A percentile compares a stretch with the other conserved stretches of the same genome.
phyloP scores from a whole-genome alignment of 352 stramenopile species.

The Phytopythium aichiense region DNA sequence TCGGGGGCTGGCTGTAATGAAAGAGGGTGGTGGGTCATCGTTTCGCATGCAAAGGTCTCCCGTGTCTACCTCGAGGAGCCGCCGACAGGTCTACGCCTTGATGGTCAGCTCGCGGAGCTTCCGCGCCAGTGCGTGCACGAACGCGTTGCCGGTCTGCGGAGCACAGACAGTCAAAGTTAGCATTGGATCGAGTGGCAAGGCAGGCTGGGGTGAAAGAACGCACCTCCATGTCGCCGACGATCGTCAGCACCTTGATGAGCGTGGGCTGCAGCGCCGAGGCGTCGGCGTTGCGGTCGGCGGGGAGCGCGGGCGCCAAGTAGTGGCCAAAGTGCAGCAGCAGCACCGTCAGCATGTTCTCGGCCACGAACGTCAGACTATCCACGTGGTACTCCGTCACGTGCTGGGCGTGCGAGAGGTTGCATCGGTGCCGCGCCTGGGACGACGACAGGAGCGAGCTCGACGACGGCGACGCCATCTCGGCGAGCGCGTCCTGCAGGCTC shows the following conservation, averaged over 20 bases:
- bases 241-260: conserved; percentile 64
- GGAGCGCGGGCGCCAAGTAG: conserved; percentile 39
- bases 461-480: conserved; percentile 6
- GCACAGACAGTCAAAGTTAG: conserved; percentile 6
- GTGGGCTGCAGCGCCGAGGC: conserved; percentile 36
- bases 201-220: conserved; percentile 4
- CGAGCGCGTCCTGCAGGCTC: conserved; percentile 29
- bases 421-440: conserved; percentile 2
- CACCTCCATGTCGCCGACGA: conserved; percentile 67
- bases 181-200: background rate
- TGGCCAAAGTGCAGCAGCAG: conserved; percentile 68
- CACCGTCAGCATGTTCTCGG: conserved; percentile 76
- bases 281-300: conserved; percentile 11
- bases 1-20: background rate
- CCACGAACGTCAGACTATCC: conserved; percentile 69
- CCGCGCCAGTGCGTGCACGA: conserved; percentile 66
- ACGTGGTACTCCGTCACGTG: conserved; percentile 72
- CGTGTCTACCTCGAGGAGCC: background rate
- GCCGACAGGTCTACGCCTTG: conserved; percentile 14
- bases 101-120: conserved; percentile 57
- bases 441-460: conserved; percentile 11
- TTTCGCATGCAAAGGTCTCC: background rate
- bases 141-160: conserved; percentile 44
- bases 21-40: background rate
- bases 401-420: conserved; percentile 23